Percentiles rank a stretch among this genome's conserved stretches.
These are phyloP conservation scores for Alnus glutinosa DNA, from an alignment of 306 rosid genomes.

Conservation along the genomic window DNA sequence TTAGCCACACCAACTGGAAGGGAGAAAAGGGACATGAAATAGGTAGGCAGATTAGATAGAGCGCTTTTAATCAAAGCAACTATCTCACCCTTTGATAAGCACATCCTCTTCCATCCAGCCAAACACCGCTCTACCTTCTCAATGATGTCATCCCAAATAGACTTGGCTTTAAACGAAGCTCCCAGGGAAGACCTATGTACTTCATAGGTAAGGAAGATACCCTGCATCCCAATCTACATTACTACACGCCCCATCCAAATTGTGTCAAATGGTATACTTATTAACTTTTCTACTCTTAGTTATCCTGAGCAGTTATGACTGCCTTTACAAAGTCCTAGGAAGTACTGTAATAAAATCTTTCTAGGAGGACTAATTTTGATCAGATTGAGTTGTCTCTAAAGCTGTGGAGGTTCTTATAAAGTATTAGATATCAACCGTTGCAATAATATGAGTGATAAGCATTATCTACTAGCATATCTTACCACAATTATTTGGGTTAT, in stretches of 20 bases:
- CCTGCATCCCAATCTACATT: too few relatives aligned
- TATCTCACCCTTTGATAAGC: too few relatives aligned
- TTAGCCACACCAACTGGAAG: too few relatives aligned
- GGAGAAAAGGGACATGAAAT: too few relatives aligned
- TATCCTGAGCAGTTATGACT: not conserved
- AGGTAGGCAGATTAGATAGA: too few relatives aligned
- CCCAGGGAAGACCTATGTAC: too few relatives aligned
- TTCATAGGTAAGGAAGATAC: too few relatives aligned
- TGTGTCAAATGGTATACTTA: not conserved
- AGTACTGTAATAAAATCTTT: not conserved
- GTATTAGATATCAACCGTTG: not conserved
- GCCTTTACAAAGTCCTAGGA: not conserved
- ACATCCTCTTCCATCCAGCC: too few relatives aligned
- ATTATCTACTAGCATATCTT: slow-evolving; percentile 2
- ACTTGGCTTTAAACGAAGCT: too few relatives aligned
- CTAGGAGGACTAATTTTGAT: not conserved
- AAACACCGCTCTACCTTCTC: too few relatives aligned
- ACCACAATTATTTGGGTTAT: slow-evolving; percentile 3
- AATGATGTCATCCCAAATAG: too few relatives aligned
- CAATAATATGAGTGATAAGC: slow-evolving; percentile 2
- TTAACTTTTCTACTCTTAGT: slow-evolving; percentile 1
- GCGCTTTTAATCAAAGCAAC: too few relatives aligned
- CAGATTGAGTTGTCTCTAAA: not conserved
- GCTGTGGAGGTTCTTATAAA: not conserved
- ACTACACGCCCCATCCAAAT: not conserved